Evolutionary conservation across 2,329 filamentous ascomycete genomes (phyloP).

Genomic region (Trichoderma cornu-damae): DNA sequence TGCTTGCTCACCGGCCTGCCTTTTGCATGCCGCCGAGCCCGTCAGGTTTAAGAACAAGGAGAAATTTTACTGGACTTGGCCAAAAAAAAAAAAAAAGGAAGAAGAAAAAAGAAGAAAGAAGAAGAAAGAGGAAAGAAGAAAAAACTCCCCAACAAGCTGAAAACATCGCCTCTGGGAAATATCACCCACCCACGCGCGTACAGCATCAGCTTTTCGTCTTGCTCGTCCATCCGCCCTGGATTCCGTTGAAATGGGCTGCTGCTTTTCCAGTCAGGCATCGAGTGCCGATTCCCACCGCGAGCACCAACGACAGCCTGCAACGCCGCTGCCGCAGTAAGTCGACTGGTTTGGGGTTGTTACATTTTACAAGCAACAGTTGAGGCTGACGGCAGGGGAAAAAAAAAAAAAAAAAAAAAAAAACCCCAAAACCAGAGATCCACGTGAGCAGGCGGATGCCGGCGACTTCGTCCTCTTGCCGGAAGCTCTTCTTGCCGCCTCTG

Average conservation of each 20-base stretch:
- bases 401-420: no score
- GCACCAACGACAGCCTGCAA: background rate
- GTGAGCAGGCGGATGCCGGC: background rate
- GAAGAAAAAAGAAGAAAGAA: no score
- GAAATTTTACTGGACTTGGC: no score
- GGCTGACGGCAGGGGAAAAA: no score
- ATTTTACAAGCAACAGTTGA: background rate
- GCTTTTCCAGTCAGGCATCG: constrained; percentile 14
- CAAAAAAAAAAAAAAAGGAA: no score
- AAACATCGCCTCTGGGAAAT: no score
- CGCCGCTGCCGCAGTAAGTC: constrained; percentile 4
- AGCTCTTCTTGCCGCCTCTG: background rate
- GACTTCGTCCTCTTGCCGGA: background rate
- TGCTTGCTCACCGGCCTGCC: background rate
- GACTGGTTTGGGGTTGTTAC: no score
- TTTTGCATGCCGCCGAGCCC: constrained; percentile 3
- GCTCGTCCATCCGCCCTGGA: no score
- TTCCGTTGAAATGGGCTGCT: constrained; percentile 15
- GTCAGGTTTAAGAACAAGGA: background rate
- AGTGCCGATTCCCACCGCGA: background rate
- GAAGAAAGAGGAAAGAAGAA: no score
- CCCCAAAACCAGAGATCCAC: background rate
- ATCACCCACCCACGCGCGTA: background rate
- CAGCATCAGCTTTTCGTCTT: no score
- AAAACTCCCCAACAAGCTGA: no score